Evolutionary conservation across 1,284 basidiomycete genomes (phyloP).

Genomic region (Marasmius oreades): DNA sequence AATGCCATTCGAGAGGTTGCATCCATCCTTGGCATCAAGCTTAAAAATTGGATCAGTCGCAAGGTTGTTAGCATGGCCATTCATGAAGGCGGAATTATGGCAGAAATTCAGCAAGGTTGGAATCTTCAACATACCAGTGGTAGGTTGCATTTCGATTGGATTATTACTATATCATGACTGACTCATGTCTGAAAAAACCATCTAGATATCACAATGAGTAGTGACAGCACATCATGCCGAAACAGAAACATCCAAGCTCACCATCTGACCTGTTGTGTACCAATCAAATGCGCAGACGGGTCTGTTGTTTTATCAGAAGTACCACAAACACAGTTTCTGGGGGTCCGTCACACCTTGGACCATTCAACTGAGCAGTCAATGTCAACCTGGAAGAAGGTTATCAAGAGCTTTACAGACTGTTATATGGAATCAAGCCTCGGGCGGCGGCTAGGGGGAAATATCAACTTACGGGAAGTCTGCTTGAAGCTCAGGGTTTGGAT

Average conservation of each 20-base stretch:
- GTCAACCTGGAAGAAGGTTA: slow-evolving; percentile 11
- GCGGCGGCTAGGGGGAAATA: background rate
- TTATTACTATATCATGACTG: background rate
- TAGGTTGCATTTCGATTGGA: too few species aligned
- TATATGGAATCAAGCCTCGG: slow-evolving; percentile 17
- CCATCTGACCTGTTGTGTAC: slow-evolving; percentile 12
- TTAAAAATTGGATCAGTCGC: background rate
- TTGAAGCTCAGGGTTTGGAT: slow-evolving; percentile 18
- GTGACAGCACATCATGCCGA: slow-evolving; percentile 16
- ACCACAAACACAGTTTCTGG: slow-evolving; percentile 15
- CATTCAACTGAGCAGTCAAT: slow-evolving; percentile 11
- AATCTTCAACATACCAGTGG: background rate
- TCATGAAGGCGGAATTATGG: background rate
- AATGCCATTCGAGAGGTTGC: background rate
- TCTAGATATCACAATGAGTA: slow-evolving; percentile 16
- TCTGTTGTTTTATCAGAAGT: slow-evolving; percentile 2
- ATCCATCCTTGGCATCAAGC: background rate
- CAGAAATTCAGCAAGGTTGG: slow-evolving; percentile 4
- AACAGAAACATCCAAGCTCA: slow-evolving; percentile 15
- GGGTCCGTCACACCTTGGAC: slow-evolving; percentile 16
- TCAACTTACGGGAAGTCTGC: slow-evolving; percentile 11
- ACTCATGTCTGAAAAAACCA: slow-evolving; percentile 3
- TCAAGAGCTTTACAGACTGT: slow-evolving; percentile 10
- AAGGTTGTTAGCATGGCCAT: background rate
- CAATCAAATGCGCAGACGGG: slow-evolving; percentile 7